phyloP scores from a whole-genome alignment of 768 basidiomycete genomes.

The Hygrocybe coccinea region DNA sequence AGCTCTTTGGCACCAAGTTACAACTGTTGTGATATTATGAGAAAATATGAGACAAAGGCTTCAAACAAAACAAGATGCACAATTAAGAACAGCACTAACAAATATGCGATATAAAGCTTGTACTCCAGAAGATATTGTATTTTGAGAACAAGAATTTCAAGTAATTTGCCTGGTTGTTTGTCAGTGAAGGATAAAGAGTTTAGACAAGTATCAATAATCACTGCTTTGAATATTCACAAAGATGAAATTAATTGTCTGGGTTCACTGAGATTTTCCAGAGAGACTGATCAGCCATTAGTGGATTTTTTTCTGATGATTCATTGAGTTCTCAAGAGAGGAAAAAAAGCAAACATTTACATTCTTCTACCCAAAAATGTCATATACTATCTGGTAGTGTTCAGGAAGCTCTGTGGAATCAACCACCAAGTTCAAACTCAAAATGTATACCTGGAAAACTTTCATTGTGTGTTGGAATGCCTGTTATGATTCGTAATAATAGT shows the following conservation, averaged over 20 bases:
- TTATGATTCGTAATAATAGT: constrained; percentile 26
- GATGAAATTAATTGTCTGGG: constrained; percentile 37
- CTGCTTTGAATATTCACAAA: constrained; percentile 32
- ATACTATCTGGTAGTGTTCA: not conserved
- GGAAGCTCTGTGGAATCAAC: constrained; percentile 8
- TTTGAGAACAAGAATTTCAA: constrained; percentile 26
- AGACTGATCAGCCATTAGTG: constrained; percentile 20
- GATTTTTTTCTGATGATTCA: constrained; percentile 24
- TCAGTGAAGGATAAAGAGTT: constrained; percentile 19
- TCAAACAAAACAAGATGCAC: constrained; percentile 12
- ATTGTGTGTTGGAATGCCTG: constrained; percentile 27
- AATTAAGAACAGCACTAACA: constrained; percentile 15
- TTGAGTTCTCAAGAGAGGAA: not conserved
- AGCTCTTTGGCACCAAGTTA: constrained; percentile 29
- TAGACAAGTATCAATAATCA: constrained; percentile 36
- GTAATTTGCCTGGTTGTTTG: constrained; percentile 6
- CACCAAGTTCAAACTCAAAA: constrained; percentile 9
- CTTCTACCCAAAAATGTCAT: not conserved
- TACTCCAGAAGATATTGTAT: constrained; percentile 33
- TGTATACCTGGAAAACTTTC: constrained; percentile 27
- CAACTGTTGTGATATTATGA: constrained; percentile 29
- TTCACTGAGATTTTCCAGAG: constrained; percentile 28
- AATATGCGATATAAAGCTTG: constrained; percentile 34
- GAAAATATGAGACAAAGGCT: constrained; percentile 31
- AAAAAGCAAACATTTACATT: not conserved